A percentile compares a stretch with the other conserved stretches of the same genome.
These are phyloP conservation scores for Agrostemma githago DNA, from an alignment of 148 eudicot species.

Conservation along the genomic window DNA sequence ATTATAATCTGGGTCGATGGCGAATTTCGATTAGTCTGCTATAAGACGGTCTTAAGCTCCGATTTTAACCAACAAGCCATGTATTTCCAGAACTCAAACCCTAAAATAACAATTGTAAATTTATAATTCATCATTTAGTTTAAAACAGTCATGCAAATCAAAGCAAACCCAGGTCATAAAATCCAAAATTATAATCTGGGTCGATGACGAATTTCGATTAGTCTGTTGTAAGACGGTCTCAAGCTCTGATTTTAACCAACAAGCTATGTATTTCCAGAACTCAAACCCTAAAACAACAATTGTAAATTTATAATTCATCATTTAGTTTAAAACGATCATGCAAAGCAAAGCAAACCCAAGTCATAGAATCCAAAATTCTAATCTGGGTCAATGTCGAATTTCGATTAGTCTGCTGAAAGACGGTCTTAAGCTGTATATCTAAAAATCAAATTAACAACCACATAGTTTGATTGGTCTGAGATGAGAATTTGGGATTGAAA, in stretches of 20 bases:
- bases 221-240: too few species aligned
- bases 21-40: not conserved
- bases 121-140: not conserved
- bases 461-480: too few species aligned
- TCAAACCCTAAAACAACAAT: conserved; percentile 41
- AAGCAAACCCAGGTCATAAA: conserved; percentile 6
- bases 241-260: conserved; percentile 34
- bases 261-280: conserved; percentile 45
- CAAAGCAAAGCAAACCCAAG: not conserved
- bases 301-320: not conserved
- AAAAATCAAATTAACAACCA: conserved; percentile 29
- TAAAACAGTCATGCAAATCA: not conserved
- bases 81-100: conserved; percentile 42
- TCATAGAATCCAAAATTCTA: not conserved
- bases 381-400: conserved; percentile 11
- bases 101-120: conserved; percentile 23
- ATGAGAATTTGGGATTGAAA: too few species aligned
- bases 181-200: conserved; percentile 6
- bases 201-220: not conserved
- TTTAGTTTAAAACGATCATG: conserved; percentile 1
- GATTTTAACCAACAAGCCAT: conserved; percentile 53
- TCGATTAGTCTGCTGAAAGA: not conserved
- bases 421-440: conserved; percentile 15
- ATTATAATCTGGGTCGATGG: conserved; percentile 2
- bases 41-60: not conserved